Conservation (phyloP, 2,329 filamentous ascomycete species). For the Ilyonectria destructans region DNA sequence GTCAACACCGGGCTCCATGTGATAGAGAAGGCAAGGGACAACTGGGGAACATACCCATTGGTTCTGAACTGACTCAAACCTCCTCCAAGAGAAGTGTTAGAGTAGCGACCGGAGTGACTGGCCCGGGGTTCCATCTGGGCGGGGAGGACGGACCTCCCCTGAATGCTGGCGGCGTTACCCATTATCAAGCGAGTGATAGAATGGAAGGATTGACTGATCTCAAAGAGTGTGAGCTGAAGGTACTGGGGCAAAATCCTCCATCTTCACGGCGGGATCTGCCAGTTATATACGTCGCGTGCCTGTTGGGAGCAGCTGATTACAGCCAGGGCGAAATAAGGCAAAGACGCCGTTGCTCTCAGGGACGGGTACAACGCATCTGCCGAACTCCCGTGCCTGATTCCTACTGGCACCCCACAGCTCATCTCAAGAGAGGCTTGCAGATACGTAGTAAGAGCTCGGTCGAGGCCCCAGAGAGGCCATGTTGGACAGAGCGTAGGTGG, state of each 20-base stretch:
- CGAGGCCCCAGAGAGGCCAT: constrained; percentile 3
- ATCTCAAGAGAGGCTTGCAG: constrained; percentile 9
- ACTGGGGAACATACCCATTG: constrained; percentile 40
- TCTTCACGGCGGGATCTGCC: constrained; percentile 18
- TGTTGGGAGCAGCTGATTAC: constrained; percentile 6
- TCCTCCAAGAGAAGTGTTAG: constrained; percentile 30
- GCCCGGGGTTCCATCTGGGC: constrained; percentile 30
- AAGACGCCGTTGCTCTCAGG: background rate
- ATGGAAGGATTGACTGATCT: constrained; percentile 19
- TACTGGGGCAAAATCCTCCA: constrained; percentile 11
- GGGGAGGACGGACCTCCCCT: constrained; percentile 17
- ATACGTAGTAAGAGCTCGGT: background rate
- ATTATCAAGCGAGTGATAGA: constrained; percentile 32
- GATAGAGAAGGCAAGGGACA: background rate
- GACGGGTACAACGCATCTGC: constrained; percentile 7
- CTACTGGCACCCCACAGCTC: constrained; percentile 2
- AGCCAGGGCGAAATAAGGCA: constrained; percentile 4
- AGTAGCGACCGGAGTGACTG: constrained; percentile 12
- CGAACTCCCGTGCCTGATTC: constrained; percentile 18
- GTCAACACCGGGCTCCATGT: constrained; percentile 27
- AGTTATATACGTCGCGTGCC: constrained; percentile 36
- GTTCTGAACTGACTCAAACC: constrained; percentile 41
- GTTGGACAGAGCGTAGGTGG: constrained; percentile 1
- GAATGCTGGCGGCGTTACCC: constrained; percentile 41
- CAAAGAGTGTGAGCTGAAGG: constrained; percentile 5